These are phyloP conservation scores for Podospora anserina DNA, from an alignment of 495 filamentous ascomycete genomes.

Conservation along the genomic window DNA sequence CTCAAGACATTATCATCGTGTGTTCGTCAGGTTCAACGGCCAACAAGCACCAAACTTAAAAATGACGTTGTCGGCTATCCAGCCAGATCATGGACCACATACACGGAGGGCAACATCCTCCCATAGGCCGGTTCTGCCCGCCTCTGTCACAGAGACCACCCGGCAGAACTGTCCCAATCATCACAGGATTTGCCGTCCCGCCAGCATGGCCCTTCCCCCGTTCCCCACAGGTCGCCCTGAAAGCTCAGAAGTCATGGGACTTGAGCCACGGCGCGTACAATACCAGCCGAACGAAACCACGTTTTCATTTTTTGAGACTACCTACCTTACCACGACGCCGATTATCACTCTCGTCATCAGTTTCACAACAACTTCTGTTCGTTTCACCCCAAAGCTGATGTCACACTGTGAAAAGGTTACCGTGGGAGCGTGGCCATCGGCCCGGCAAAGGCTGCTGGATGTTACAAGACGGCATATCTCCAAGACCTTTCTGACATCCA, in stretches of 20 bases:
- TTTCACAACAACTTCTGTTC: not conserved
- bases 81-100: not conserved
- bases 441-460: not conserved
- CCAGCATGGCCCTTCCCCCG: not conserved
- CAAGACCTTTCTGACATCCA: not conserved
- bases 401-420: constrained; percentile 6
- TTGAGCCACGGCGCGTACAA: not conserved
- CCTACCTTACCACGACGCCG: not conserved
- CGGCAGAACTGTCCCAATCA: not conserved
- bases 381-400: not conserved
- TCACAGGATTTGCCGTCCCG: not conserved
- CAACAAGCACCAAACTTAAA: not conserved
- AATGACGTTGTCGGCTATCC: not conserved
- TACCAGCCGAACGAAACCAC: not conserved
- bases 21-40: not conserved
- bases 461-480: constrained; percentile 3
- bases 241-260: not conserved
- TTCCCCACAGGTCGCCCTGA: not conserved
- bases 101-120: not conserved
- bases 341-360: not conserved
- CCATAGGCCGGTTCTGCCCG: not conserved
- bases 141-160: not conserved
- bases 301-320: not conserved
- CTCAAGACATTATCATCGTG: not conserved
- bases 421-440: constrained; percentile 3